These are phyloP conservation scores for Nyssa sinensis DNA, from an alignment of 148 eudicot genomes.

Conservation along the genomic window DNA sequence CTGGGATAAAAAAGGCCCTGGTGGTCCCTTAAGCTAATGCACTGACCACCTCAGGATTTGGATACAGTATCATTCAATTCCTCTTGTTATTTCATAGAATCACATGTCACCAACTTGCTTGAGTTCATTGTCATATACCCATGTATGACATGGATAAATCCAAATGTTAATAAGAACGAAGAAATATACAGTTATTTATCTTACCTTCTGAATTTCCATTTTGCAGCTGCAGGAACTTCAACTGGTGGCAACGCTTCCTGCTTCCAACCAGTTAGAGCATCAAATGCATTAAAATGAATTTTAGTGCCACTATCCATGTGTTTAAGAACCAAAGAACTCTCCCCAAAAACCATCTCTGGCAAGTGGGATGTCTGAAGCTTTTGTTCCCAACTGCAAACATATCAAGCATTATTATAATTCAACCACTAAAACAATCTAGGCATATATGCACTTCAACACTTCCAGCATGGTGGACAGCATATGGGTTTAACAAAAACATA, in stretches of 20 bases:
- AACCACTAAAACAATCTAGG: not conserved
- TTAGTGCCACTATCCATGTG: slow-evolving; percentile 17
- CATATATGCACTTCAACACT: not conserved
- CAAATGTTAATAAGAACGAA: too few species aligned
- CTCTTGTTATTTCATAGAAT: not conserved
- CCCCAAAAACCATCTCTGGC: slow-evolving; percentile 95
- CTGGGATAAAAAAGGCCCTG: too few species aligned
- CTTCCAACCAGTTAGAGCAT: too few species aligned
- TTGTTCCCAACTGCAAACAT: slow-evolving; percentile 80
- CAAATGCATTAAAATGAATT: not conserved
- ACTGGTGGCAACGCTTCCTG: not conserved
- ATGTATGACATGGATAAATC: not conserved
- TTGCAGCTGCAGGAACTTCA: slow-evolving; percentile 58
- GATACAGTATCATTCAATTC: not conserved
- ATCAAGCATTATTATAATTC: not conserved
- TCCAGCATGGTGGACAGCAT: too few species aligned
- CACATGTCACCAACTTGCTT: not conserved
- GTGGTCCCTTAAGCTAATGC: too few species aligned
- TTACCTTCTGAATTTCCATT: slow-evolving; percentile 91
- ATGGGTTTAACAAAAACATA: not conserved
- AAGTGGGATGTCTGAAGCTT: slow-evolving; percentile 85
- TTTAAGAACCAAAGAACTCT: slow-evolving; percentile 70
- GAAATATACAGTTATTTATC: not conserved
- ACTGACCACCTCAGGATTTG: too few species aligned
- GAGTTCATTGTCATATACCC: too few species aligned